Evolutionary conservation across 164 flowering plant genomes (phyloP), one percentile per base, ranked within the genome.

Genomic region (Nymphaea colorata): DNA sequence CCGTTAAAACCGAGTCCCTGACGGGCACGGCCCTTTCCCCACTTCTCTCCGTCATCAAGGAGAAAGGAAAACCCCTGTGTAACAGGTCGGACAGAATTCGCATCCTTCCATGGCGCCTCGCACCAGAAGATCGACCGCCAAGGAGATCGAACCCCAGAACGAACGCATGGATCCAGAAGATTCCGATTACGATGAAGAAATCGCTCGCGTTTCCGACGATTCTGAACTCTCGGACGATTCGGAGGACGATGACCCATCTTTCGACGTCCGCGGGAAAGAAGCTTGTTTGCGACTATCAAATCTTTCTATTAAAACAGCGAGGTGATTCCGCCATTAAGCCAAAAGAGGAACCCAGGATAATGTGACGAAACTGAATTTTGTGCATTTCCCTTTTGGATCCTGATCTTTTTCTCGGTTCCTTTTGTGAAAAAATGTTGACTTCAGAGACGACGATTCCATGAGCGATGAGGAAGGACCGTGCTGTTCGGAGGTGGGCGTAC

Each of bases 391-490:
- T 47, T 12, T 47, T 12, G 7, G 12, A 6, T 47, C 12, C 55
- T 47, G 55, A 47, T 47, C 55, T 2, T 47, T 47, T 47, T 47
- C 55, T 12, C 12, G 11, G 7, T 47, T 12, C 55, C 12, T 47
- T 47, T 47, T 47, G 12, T 47, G 55, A 12, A 47, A 47, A 7
- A 12, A 12, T 47, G 2, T 47, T 12, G 55, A 47, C 11, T 4
- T 7, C 55, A 12, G 11, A 47, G 11, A 6, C 55, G 45, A 7
- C 5, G 78, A 74, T 44, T 65, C 68, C 25, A 74, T 57, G 11
- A 44, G 25, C 57, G 75, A 70, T 59, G 77, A 41, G 44, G 81
- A 76, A 44, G 7, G 36, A 17, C 76, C 76, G 47, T 69, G 64
- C 43, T 62, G 16, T 45, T 2, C 6, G 63, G 84, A 78, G 64